Evolutionary conservation across 495 filamentous ascomycete species (phyloP).

Genomic region (Terfezia boudieri): DNA sequence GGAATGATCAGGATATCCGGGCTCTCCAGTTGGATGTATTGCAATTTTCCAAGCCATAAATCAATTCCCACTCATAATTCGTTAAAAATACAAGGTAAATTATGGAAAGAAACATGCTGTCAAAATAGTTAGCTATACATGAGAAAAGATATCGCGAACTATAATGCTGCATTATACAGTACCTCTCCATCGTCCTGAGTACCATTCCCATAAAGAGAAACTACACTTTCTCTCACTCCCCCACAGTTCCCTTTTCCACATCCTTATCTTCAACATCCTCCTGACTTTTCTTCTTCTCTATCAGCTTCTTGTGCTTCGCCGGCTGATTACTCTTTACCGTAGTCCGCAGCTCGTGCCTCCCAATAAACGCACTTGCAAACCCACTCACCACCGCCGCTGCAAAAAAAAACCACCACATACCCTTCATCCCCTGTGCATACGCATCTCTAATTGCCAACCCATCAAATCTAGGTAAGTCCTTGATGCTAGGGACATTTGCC

Average conservation of each 20-base stretch:
- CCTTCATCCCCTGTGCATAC: slow-evolving; percentile 23
- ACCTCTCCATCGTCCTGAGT: too few relatives aligned
- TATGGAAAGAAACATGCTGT: too few relatives aligned
- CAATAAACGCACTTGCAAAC: slow-evolving; percentile 20
- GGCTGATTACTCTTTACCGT: slow-evolving; percentile 13
- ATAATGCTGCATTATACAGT: too few relatives aligned
- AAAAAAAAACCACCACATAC: slow-evolving; percentile 30
- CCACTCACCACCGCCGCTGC: slow-evolving; percentile 21
- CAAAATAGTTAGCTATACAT: too few relatives aligned
- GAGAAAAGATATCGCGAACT: too few relatives aligned
- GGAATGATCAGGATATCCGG: too few relatives aligned
- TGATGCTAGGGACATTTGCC: slow-evolving; percentile 24
- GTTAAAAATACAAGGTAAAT: too few relatives aligned
- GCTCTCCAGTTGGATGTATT: too few relatives aligned
- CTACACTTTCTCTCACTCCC: background rate
- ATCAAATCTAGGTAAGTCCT: slow-evolving; percentile 15
- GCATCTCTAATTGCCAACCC: slow-evolving; percentile 17
- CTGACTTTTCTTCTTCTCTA: background rate
- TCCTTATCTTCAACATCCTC: background rate
- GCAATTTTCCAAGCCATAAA: too few relatives aligned
- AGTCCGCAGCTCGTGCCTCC: slow-evolving; percentile 14
- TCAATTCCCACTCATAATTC: too few relatives aligned
- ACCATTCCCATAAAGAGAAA: too few relatives aligned
- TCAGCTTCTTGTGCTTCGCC: slow-evolving; percentile 4
- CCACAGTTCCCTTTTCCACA: background rate